Percentiles rank a stretch among this genome's conserved stretches.
Conservation (phyloP, 371 early-diverging fungal species). For the Mucor sp. region DNA sequence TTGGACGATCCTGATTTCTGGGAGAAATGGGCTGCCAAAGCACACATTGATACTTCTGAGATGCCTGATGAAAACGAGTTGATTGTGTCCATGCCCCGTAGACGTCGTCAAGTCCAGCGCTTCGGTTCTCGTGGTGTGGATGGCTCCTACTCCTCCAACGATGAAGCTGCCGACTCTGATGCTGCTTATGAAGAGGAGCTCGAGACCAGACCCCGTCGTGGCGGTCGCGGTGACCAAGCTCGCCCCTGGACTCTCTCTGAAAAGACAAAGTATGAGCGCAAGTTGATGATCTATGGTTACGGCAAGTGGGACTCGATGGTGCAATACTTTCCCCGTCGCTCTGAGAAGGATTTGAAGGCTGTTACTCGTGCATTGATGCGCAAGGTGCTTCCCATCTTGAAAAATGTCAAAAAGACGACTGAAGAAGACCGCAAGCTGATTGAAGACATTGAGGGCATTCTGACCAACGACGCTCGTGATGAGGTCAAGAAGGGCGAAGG, state of each 20-base stretch:
- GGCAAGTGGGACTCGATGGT: conserved; percentile 73
- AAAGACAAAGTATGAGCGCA: conserved; percentile 71
- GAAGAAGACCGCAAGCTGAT: conserved; percentile 43
- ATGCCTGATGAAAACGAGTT: conserved; percentile 54
- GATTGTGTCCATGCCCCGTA: conserved; percentile 71
- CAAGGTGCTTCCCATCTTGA: conserved; percentile 29
- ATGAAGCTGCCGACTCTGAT: conserved; percentile 53
- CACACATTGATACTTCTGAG: conserved; percentile 68
- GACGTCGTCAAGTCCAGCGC: conserved; percentile 62
- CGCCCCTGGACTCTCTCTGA: conserved; percentile 77
- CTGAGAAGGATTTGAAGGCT: conserved; percentile 61
- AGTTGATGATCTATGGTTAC: conserved; percentile 79
- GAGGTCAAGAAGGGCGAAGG: conserved; percentile 34
- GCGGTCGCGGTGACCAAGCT: conserved; percentile 14
- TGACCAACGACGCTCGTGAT: conserved; percentile 35
- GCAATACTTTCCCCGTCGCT: conserved; percentile 52
- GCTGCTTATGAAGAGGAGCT: conserved; percentile 48
- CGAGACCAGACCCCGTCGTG: conserved; percentile 11
- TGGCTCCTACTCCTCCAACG: conserved; percentile 43
- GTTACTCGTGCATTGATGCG: conserved; percentile 44
- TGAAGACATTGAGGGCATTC: conserved; percentile 37
- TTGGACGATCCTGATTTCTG: conserved; percentile 97
- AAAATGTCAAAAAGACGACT: conserved; percentile 18
- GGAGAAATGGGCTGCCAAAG: conserved; percentile 93
- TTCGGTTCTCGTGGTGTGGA: conserved; percentile 49